Evolutionary conservation across 805 yeast genomes (phyloP).

Genomic region (Saccharomycopsis fermentans): DNA sequence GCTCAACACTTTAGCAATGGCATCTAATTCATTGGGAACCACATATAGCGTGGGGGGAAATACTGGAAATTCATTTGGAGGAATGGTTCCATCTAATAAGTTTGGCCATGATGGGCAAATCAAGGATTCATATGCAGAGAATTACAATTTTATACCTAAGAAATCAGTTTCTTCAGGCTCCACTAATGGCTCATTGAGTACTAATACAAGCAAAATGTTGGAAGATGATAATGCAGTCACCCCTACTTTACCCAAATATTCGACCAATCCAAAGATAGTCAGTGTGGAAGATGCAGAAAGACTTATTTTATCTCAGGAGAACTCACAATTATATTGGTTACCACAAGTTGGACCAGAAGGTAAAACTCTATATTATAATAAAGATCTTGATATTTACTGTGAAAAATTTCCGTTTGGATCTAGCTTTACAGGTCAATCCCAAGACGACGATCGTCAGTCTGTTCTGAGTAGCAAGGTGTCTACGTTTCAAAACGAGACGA

Average conservation of each 20-base stretch:
- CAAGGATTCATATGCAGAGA: neutral
- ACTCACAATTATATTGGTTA: slow-evolving; percentile 36
- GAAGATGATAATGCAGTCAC: neutral
- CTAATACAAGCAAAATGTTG: neutral
- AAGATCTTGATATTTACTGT: slow-evolving; percentile 50
- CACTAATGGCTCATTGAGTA: neutral
- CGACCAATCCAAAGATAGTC: slow-evolving; percentile 7
- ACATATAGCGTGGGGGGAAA: slow-evolving; percentile 23
- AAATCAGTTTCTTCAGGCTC: neutral
- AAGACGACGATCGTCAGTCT: neutral
- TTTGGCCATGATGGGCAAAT: neutral
- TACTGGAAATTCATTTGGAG: slow-evolving; percentile 11
- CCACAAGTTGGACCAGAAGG: slow-evolving; percentile 50
- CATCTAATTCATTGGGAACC: neutral
- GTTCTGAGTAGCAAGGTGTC: neutral
- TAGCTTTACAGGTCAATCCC: neutral
- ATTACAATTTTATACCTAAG: neutral
- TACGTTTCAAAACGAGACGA: neutral
- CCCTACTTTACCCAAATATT: neutral
- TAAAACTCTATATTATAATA: slow-evolving; percentile 48
- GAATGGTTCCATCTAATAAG: neutral
- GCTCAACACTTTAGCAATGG: slow-evolving; percentile 25
- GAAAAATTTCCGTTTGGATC: slow-evolving; percentile 40
- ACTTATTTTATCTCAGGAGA: neutral
- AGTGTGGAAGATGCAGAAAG: slow-evolving; percentile 12